A percentile compares a stretch with the other conserved stretches of the same genome.
phyloP scores from a whole-genome alignment of 345 rosid genomes.

The Citrus reticulata region DNA sequence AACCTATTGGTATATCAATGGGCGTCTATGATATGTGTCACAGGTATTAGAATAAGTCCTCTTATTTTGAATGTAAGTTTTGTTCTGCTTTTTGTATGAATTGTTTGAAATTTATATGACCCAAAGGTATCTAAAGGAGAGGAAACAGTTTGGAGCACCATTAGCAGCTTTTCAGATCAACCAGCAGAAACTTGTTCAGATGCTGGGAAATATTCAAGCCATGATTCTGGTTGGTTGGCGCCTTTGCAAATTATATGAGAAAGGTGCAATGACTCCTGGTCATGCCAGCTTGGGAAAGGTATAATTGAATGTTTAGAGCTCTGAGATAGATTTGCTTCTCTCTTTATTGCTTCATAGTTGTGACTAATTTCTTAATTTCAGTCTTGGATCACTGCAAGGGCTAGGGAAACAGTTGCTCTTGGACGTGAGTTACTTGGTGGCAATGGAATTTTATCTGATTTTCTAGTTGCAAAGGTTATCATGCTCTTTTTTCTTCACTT shows the following conservation, averaged over 20 bases:
- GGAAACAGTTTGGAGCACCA: constrained; percentile 97
- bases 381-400: constrained; percentile 78
- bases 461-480: constrained; percentile 87
- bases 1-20: constrained; percentile 91
- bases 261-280: constrained; percentile 84
- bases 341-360: neutral
- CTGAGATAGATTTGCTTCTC: neutral
- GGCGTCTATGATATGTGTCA: constrained; percentile 95
- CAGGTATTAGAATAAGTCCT: constrained; percentile 43
- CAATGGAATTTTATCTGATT: constrained; percentile 81
- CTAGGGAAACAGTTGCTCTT: constrained; percentile 75
- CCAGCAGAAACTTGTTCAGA: constrained; percentile 88
- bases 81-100: neutral
- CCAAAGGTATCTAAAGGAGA: constrained; percentile 77
- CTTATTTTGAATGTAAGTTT: neutral
- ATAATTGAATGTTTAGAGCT: constrained; percentile 1
- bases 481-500: neutral
- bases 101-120: constrained; percentile 13
- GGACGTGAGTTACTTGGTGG: constrained; percentile 97
- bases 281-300: constrained; percentile 99
- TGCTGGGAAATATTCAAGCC: constrained; percentile 89
- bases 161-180: constrained; percentile 88
- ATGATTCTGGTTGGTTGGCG: constrained; percentile 97
- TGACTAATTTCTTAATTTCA: constrained; percentile 17
- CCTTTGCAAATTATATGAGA: constrained; percentile 84